Conservation (phyloP, 2,329 filamentous ascomycete species). For the Apiospora rasikravindrae region DNA sequence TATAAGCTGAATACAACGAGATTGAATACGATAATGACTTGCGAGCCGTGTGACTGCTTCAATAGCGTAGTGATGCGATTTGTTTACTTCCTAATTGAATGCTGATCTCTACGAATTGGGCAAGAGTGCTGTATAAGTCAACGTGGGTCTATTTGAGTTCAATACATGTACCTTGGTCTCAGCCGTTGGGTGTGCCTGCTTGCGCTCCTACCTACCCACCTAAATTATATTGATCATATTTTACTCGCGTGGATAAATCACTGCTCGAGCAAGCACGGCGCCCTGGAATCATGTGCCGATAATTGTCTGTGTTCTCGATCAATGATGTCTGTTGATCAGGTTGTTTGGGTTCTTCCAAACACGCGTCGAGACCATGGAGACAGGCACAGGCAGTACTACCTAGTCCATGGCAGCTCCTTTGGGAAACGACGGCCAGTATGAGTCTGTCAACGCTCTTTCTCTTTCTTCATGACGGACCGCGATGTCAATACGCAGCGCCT, state of each 20-base stretch:
- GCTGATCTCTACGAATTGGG: background rate
- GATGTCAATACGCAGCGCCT: background rate
- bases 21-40: background rate
- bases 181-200: background rate
- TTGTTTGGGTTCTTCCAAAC: background rate
- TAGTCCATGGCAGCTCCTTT: background rate
- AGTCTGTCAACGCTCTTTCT: background rate
- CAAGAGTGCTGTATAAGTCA: background rate
- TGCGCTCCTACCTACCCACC: background rate
- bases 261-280: background rate
- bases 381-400: background rate
- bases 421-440: background rate
- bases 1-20: background rate
- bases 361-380: background rate
- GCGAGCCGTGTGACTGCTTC: background rate
- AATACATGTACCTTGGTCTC: constrained; percentile 5
- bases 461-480: background rate
- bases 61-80: background rate
- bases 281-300: background rate
- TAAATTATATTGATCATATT: background rate
- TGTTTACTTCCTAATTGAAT: background rate
- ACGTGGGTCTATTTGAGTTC: background rate
- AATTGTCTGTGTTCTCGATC: constrained; percentile 3
- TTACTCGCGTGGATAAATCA: background rate
- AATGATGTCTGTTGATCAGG: background rate